Base-by-base conservation (phyloP, 2,329 filamentous ascomycete genomes). In the Trichoderma cornu-damae region DNA sequence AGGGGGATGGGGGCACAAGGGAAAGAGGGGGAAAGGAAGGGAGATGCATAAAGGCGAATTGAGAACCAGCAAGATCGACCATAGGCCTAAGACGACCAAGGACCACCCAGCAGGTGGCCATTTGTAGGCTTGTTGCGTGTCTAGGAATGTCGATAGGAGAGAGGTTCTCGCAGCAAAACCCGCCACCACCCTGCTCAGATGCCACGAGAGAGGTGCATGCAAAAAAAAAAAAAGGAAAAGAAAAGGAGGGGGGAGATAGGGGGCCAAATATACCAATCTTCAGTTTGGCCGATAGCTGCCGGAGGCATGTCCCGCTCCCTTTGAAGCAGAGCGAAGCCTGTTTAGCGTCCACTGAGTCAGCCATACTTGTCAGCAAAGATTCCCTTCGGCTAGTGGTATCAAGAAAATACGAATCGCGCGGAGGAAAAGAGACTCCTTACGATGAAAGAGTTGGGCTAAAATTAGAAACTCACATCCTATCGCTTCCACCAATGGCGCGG, bases 391-490 rank as follows among this genome's bases (percentile, higher is more conserved):
- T 81, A 89, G 86, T 85, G 82, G 85, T 83, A 66, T 61, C 59
- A 75, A 80, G 79, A 80, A 52, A 84, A 86, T 84, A 89, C 84
- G 83, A 87, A 86, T 89, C 86, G 86, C 85, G 86, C 85, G 88
- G 85, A 70, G 86, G 87, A 83, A 86, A 42, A 81, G 83, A 71
- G 65, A 85, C 87, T 88, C 87, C 89, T 93, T 92, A 90, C 88
- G 86, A 89, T 84, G 85, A 88, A 86, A 83, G 79, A 49, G 61
- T 64, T 64, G 60, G 77, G 79, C 76, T 79, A 76, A 81, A 54
- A 35, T 61, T 62, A 61, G 79, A 81, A 78, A 95, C 91, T 96
- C 89, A 96, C 91, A 96, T 96, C 89, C 90, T 87, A 79, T 90
- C 88, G 81, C 86, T 90, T 77, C 86, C 86, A 73, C 86, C 87